Base-by-base conservation (phyloP, 1,284 basidiomycete genomes). In the Schizophyllum commune region DNA sequence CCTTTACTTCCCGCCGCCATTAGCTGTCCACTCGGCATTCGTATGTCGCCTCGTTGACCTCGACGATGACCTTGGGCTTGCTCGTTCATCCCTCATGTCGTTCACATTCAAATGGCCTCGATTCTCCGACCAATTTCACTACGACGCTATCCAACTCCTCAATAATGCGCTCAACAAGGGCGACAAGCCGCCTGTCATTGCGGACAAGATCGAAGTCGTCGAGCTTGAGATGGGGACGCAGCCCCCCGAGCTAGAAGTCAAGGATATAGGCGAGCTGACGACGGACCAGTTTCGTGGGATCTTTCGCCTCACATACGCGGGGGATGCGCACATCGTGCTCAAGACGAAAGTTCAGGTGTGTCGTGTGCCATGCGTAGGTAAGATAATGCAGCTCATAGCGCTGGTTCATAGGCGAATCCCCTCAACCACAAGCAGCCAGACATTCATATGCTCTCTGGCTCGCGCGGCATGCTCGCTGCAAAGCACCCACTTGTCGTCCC, bases 221-320 rank as follows among this genome's bases (percentile, higher is more conserved):
- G 96, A 98, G 73, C 79, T 99, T 32, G 89, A 96, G 75, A 99
- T 99, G 96, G 97, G 97, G 53, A 95, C 92, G 1, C 91, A 98
- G 79, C 96, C 97, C 20, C 97, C 97, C 54, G 96, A 98, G 65
- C 83, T 99, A 20, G 96, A 98, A 71, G 92, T 99, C 68, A 87
- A 97, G 55, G 96, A 99, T 72, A 98, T 99, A 68, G 97, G 97
- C 21, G 97, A 99, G 74, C 83, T 99, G 59, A 96, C 95, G 21
- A 83, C 86, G 66, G 96, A 98, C 70, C 93, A 97, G 68, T 99
- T 99, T 73, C 84, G 97, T 56, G 97, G 97, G 34, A 99, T 99
- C 71, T 96, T 99, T 71, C 85, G 96, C 59, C 79, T 99, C 52
- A 96, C 94, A 1, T 99, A 99, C 72, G 82, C 90, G 19, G 97